These are phyloP conservation scores for Ceratocystis lukuohia DNA, from an alignment of 2,329 filamentous ascomycete genomes.

Conservation along the genomic window DNA sequence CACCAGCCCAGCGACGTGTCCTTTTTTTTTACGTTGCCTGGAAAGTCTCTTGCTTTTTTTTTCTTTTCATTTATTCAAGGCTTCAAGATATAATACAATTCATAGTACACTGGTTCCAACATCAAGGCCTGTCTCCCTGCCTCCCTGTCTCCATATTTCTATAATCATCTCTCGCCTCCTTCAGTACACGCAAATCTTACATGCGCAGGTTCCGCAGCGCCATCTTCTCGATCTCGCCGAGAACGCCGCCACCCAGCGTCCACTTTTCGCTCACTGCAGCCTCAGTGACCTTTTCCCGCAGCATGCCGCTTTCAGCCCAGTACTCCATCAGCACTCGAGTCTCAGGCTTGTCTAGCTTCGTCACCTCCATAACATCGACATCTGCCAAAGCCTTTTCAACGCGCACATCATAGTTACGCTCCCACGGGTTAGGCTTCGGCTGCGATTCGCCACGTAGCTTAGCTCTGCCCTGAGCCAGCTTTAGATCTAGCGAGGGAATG, in stretches of 20 bases:
- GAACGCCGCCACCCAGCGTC: conserved; percentile 64
- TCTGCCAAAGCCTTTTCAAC: conserved; percentile 40
- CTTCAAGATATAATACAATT: conserved; percentile 15
- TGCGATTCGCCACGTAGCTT: conserved; percentile 28
- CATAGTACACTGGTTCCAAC: conserved; percentile 14
- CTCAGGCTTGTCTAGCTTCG: conserved; percentile 60
- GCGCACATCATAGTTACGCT: conserved; percentile 42
- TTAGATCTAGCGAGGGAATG: conserved; percentile 54
- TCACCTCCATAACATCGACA: conserved; percentile 42
- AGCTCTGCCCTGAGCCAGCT: conserved; percentile 44
- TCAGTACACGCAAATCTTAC: conserved; percentile 23
- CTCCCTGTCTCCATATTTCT: background rate
- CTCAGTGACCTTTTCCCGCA: conserved; percentile 58
- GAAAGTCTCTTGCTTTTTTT: background rate
- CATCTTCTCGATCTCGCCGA: conserved; percentile 73
- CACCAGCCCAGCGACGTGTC: too few species aligned
- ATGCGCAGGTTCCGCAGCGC: conserved; percentile 37
- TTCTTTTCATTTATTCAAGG: background rate
- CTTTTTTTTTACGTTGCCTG: background rate
- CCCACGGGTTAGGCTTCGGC: conserved; percentile 39
- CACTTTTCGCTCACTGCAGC: conserved; percentile 65
- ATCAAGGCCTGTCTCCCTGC: background rate
- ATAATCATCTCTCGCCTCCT: background rate
- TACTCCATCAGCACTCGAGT: conserved; percentile 78
- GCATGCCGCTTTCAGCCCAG: conserved; percentile 73